These are phyloP conservation scores for Amanita fuliginea DNA, from an alignment of 768 basidiomycete genomes.

Conservation along the genomic window DNA sequence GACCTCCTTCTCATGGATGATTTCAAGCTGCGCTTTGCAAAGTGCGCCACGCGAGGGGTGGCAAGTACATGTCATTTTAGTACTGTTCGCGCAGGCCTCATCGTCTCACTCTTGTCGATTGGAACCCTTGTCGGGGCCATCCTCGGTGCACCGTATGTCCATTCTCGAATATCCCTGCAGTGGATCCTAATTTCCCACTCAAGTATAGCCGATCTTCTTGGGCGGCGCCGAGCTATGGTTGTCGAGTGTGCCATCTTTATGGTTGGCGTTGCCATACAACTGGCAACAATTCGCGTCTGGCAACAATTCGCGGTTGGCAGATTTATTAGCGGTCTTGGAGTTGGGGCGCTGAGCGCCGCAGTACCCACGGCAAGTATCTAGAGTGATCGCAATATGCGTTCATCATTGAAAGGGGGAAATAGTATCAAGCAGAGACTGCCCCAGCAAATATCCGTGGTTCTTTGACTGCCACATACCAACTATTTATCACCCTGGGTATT, in stretches of 20 bases:
- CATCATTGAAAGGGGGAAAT: conserved; percentile 1
- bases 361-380: conserved; percentile 42
- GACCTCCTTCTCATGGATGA: conserved; percentile 67
- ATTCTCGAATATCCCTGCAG: not conserved
- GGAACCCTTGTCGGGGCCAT: conserved; percentile 59
- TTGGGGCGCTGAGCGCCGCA: conserved; percentile 57
- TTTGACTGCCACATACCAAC: conserved; percentile 48
- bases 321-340: conserved; percentile 53
- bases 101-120: conserved; percentile 61
- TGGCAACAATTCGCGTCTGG: conserved; percentile 41
- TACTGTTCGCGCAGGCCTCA: conserved; percentile 48
- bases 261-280: conserved; percentile 52
- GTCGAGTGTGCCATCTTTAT: conserved; percentile 45
- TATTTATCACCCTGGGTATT: conserved; percentile 65
- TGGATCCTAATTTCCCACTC: not conserved
- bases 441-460: conserved; percentile 65
- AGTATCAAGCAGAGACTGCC: conserved; percentile 66
- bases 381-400: not conserved
- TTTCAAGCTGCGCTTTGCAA: conserved; percentile 53
- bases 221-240: conserved; percentile 57
- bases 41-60: conserved; percentile 29
- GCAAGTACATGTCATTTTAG: conserved; percentile 39
- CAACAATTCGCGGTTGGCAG: conserved; percentile 60
- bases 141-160: conserved; percentile 46
- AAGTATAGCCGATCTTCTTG: conserved; percentile 53